Conservation (phyloP, 495 filamentous ascomycete genomes). For the Aspergillus haitiensis region DNA sequence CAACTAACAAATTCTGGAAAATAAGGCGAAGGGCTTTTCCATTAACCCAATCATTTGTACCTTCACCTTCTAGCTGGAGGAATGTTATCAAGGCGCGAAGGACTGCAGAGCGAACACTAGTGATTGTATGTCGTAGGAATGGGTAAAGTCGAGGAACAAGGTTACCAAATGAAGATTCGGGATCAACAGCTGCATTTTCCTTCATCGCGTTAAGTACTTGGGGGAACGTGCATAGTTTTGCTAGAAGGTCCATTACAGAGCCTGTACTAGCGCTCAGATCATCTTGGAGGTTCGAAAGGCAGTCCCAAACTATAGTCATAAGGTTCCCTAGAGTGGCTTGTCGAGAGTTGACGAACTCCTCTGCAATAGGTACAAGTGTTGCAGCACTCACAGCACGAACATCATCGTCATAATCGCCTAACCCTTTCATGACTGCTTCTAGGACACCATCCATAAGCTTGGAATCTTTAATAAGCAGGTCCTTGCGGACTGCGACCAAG, state of each 20-base stretch:
- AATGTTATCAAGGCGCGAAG: slow-evolving; percentile 92
- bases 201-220: slow-evolving; percentile 95
- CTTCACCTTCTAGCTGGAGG: slow-evolving; percentile 76
- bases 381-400: slow-evolving; percentile 96
- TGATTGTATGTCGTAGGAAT: slow-evolving; percentile 95
- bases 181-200: slow-evolving; percentile 75
- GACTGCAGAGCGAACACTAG: slow-evolving; percentile 88
- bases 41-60: slow-evolving; percentile 87
- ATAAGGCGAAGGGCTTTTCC: slow-evolving; percentile 84
- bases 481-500: slow-evolving; percentile 89
- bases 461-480: slow-evolving; percentile 77
- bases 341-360: slow-evolving; percentile 85
- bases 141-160: slow-evolving; percentile 93
- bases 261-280: slow-evolving; percentile 96
- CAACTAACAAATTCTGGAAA: slow-evolving; percentile 93
- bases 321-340: slow-evolving; percentile 71
- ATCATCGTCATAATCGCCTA: slow-evolving; percentile 89
- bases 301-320: slow-evolving; percentile 96
- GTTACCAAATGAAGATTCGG: slow-evolving; percentile 83
- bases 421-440: slow-evolving; percentile 87
- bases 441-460: slow-evolving; percentile 92
- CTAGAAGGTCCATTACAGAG: slow-evolving; percentile 95
- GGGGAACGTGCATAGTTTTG: slow-evolving; percentile 91
- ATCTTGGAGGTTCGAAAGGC: slow-evolving; percentile 90
- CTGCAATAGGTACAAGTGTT: slow-evolving; percentile 90